Conservation (phyloP, 2,329 filamentous ascomycete genomes). For the Fusarium sp. region DNA sequence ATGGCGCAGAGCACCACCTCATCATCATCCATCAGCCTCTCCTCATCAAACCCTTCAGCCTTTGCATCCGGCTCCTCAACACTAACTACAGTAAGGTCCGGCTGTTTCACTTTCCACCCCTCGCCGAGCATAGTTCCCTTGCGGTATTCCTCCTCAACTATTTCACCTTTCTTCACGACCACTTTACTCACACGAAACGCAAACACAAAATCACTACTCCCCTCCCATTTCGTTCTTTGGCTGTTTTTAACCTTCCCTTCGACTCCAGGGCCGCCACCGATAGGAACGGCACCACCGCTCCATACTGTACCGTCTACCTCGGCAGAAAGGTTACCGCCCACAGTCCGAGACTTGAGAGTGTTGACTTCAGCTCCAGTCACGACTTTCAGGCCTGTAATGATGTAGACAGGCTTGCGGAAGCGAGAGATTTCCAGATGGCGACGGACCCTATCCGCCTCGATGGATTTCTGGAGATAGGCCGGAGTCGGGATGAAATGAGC, state of each 20-base stretch:
- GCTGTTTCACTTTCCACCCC: background rate
- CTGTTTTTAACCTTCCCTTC: background rate
- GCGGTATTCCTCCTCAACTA: background rate
- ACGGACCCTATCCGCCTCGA: background rate
- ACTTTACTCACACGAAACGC: slow-evolving; percentile 27
- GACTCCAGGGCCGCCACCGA: background rate
- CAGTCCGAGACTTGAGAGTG: background rate
- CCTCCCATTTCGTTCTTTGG: slow-evolving; percentile 7
- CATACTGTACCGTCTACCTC: slow-evolving; percentile 3
- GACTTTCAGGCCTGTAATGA: slow-evolving; percentile 28
- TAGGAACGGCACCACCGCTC: background rate
- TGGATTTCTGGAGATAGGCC: slow-evolving; percentile 18
- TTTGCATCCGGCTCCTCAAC: background rate
- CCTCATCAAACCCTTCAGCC: slow-evolving; percentile 11
- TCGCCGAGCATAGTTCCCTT: slow-evolving; percentile 12
- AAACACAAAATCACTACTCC: slow-evolving; percentile 24
- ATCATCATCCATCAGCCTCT: slow-evolving; percentile 17
- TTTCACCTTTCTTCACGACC: background rate
- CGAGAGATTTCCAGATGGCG: background rate
- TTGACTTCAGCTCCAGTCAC: slow-evolving; percentile 19
- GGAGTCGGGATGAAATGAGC: slow-evolving; percentile 15
- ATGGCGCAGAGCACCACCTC: slow-evolving; percentile 1
- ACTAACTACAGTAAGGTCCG: background rate
- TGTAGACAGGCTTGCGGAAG: slow-evolving; percentile 27
- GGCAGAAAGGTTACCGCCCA: background rate